Evolutionary conservation across 108 stramenopile species (phyloP).

Genomic region (Cylindrotheca fusiformis): DNA sequence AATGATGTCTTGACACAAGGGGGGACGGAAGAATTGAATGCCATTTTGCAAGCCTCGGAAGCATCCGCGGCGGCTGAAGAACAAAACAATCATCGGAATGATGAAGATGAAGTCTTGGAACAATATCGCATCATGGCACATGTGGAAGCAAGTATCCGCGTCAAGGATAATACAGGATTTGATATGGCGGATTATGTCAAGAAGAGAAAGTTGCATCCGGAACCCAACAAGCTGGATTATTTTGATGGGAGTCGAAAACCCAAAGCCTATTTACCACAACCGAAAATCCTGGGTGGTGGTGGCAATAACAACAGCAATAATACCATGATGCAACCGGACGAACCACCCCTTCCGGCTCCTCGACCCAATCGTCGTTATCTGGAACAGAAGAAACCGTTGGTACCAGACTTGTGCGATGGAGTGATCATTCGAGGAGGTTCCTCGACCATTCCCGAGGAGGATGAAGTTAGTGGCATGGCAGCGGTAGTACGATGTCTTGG

Average conservation of each 20-base stretch:
- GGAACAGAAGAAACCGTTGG: slow-evolving; percentile 1
- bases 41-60: slow-evolving; percentile 5
- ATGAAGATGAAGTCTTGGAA: slow-evolving; percentile 40
- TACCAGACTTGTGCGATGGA: slow-evolving; percentile 8
- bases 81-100: background rate
- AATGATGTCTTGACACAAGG: slow-evolving; percentile 19
- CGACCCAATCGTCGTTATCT: slow-evolving; percentile 8
- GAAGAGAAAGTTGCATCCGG: slow-evolving; percentile 16
- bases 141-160: slow-evolving; percentile 37
- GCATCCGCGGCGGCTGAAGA: background rate
- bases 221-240: slow-evolving; percentile 6
- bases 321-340: slow-evolving; percentile 7
- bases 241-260: slow-evolving; percentile 14
- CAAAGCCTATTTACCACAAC: slow-evolving; percentile 17
- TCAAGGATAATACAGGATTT: slow-evolving; percentile 43
- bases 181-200: slow-evolving; percentile 38
- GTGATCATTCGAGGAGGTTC: background rate
- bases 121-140: slow-evolving; percentile 50
- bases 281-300: background rate
- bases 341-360: slow-evolving; percentile 21
- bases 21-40: slow-evolving; percentile 6
- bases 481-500: slow-evolving; percentile 36
- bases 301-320: background rate
- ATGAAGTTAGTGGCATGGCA: slow-evolving; percentile 1
- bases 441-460: background rate